phyloP scores from a whole-genome alignment of 169 alveolate genomes.

The Amoebophrya sp. region DNA sequence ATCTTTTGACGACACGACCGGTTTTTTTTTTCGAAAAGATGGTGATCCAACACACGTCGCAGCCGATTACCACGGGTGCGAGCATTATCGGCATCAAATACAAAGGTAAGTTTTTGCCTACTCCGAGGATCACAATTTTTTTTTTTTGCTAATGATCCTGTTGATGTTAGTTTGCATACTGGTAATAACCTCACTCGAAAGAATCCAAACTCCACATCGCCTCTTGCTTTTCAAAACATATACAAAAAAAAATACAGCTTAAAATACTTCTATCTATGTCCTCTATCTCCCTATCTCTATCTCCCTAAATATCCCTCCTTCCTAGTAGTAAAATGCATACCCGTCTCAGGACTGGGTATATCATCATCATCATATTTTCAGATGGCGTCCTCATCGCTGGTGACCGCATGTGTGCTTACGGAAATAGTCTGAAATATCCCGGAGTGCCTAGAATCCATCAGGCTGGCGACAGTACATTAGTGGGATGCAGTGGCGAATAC shows the following conservation, averaged over 20 bases:
- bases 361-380: too few species aligned
- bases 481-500: background rate
- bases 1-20: too few species aligned
- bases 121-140: background rate
- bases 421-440: background rate
- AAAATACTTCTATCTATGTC: too few species aligned
- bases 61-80: background rate
- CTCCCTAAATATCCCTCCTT: too few species aligned
- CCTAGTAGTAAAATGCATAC: too few species aligned
- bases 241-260: background rate
- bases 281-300: too few species aligned
- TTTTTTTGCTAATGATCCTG: too few species aligned
- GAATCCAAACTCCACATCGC: background rate
- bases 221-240: too few species aligned
- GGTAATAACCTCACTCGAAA: background rate
- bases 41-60: too few species aligned
- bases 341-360: too few species aligned
- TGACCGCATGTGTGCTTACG: slow-evolving; percentile 13
- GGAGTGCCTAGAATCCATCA: background rate
- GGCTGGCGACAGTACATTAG: background rate
- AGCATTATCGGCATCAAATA: background rate
- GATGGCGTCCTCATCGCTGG: slow-evolving; percentile 1
- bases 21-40: too few species aligned
- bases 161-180: too few species aligned
- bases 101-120: background rate